phyloP scores from a whole-genome alignment of 768 basidiomycete genomes.

The Saitozyma podzolica region DNA sequence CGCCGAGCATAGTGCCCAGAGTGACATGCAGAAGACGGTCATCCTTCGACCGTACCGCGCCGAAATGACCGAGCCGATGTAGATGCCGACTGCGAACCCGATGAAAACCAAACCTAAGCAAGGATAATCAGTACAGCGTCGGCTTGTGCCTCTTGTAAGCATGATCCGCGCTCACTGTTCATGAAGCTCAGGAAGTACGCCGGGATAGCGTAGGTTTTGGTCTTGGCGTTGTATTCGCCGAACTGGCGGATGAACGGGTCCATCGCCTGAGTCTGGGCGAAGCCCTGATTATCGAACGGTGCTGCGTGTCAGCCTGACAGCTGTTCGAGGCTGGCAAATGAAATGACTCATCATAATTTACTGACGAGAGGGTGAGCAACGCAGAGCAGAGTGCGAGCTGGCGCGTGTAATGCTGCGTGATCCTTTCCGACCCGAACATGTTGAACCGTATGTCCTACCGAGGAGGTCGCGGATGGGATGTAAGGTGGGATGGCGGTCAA shows the following conservation, averaged over 20 bases:
- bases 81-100: neutral
- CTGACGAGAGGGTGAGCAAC: neutral
- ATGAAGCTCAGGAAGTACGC: neutral
- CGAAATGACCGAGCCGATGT: neutral
- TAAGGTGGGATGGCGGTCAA: too few relatives aligned
- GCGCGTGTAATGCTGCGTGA: too few relatives aligned
- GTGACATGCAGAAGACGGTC: neutral
- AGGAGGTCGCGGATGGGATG: too few relatives aligned
- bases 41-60: conserved; percentile 4
- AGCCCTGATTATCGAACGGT: conserved; percentile 2
- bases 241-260: neutral
- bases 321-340: too few relatives aligned
- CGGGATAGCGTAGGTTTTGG: neutral
- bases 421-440: too few relatives aligned
- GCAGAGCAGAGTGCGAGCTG: too few relatives aligned
- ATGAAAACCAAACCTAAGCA: neutral
- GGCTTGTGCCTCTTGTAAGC: too few relatives aligned
- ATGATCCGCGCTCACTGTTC: neutral
- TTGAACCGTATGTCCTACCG: too few relatives aligned
- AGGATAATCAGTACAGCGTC: too few relatives aligned
- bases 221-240: neutral
- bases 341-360: neutral
- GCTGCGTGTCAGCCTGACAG: too few relatives aligned
- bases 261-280: conserved; percentile 3
- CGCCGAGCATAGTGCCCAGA: neutral